Percentiles rank a stretch among this genome's conserved stretches.
Conservation (phyloP, 148 eudicot genomes). For the Euryodendron excelsum region DNA sequence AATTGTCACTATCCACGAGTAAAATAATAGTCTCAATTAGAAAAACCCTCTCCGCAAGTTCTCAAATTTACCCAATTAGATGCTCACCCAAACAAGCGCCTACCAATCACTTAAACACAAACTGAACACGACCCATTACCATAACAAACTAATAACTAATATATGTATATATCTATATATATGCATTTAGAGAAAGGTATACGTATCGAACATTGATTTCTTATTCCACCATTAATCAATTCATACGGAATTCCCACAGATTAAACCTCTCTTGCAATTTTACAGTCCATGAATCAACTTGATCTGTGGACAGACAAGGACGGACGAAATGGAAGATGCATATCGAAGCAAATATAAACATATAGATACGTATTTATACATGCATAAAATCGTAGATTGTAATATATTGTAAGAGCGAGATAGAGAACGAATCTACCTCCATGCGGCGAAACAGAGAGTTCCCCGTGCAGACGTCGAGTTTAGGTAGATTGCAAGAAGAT, state of each 20-base stretch:
- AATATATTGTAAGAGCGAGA: not conserved
- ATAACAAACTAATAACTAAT: too few relatives aligned
- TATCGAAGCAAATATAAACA: not conserved
- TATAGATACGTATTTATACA: not conserved
- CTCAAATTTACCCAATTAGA: not conserved
- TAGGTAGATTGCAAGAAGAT: constrained; percentile 12
- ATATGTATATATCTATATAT: too few relatives aligned
- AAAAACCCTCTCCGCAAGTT: too few relatives aligned
- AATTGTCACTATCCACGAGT: too few relatives aligned
- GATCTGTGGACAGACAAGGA: not conserved
- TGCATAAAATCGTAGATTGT: not conserved
- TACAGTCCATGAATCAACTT: constrained; percentile 10
- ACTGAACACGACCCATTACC: not conserved
- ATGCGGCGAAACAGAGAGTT: constrained; percentile 55
- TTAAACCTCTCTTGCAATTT: not conserved
- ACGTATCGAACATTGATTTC: too few relatives aligned
- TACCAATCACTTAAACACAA: not conserved
- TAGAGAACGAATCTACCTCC: constrained; percentile 46
- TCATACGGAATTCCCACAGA: not conserved
- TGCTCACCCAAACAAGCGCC: too few relatives aligned
- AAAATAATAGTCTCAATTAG: too few relatives aligned
- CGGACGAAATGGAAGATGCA: not conserved
- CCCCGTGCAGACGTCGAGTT: constrained; percentile 43
- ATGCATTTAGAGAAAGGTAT: too few relatives aligned
- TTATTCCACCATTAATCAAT: not conserved